Percentiles rank a stretch among this genome's conserved stretches.
These are phyloP conservation scores for Hanseniaspora jakobsenii DNA, from an alignment of 805 yeast genomes.

Conservation along the genomic window DNA sequence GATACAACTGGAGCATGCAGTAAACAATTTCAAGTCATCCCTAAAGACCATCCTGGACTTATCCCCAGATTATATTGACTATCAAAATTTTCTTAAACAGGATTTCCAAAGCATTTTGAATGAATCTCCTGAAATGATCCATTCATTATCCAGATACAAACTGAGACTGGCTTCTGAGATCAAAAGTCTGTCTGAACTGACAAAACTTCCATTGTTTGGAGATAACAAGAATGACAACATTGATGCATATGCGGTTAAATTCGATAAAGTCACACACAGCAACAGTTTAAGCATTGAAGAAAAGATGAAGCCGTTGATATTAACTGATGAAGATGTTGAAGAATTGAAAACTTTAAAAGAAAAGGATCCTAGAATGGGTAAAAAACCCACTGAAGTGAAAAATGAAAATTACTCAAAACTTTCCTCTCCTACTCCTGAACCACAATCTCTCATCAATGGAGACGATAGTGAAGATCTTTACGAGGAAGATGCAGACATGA, in stretches of 20 bases:
- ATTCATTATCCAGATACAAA: conserved; percentile 42
- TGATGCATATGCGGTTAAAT: conserved; percentile 10
- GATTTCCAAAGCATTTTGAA: conserved; percentile 20
- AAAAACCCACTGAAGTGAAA: conserved; percentile 22
- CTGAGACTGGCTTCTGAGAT: conserved; percentile 49
- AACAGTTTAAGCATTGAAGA: conserved; percentile 10
- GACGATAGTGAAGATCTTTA: conserved; percentile 26
- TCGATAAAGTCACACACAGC: conserved; percentile 17
- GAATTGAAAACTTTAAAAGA: conserved; percentile 2
- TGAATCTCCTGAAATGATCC: conserved; percentile 32
- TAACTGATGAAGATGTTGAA: conserved; percentile 8
- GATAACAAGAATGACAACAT: conserved; percentile 13
- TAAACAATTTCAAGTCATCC: conserved; percentile 40
- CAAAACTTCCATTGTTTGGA: conserved; percentile 40
- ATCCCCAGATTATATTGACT: conserved; percentile 42
- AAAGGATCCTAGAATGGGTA: conserved; percentile 6
- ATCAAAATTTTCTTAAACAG: conserved; percentile 29
- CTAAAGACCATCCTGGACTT: conserved; percentile 39
- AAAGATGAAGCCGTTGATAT: conserved; percentile 12
- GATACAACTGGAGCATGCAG: conserved; percentile 41
- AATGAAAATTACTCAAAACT: too few species aligned
- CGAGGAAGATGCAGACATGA: conserved; percentile 26
- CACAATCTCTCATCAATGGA: too few species aligned
- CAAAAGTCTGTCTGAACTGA: conserved; percentile 40
- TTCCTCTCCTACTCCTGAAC: too few species aligned